Base-by-base conservation (phyloP, 2,329 filamentous ascomycete genomes). In the Alternaria conjuncta region DNA sequence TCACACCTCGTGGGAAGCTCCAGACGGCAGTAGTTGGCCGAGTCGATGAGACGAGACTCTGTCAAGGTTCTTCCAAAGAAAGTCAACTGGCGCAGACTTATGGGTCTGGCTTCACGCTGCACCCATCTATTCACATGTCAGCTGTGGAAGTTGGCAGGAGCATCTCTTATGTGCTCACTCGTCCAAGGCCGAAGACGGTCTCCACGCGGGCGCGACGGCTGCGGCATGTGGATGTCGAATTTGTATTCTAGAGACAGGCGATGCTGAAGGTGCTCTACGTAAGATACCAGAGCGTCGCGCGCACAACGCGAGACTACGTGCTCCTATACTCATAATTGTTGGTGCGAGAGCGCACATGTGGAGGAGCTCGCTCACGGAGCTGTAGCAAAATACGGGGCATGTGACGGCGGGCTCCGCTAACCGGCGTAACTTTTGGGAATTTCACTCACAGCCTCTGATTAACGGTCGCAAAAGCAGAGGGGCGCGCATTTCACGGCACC, bases 11-110 rank as follows among this genome's bases (percentile, higher is more conserved):
- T 96, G 7, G 95, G 95, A 56, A 99, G 87, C 83, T 99, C 96
- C 6, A 94, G 94, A 61, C 96, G 92, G 56, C 98, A 94, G 84
- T 99, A 99, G 82, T 99, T 99, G 65, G 96, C 96, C 46, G 94
- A 97, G 82, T 92, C 94, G 71, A 99, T 88, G 65, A 99, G 86
- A 61, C 96, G 90, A 55, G 89, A 86, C 82, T 98, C 94, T 51
- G 94, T 97, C 77, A 99, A 83, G 21, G 94, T 96, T 51, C 96
- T 91, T 28, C 96, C 96, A 81, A 98, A 99, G 75, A 98, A 96
- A 83, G 97, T 98, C 74, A 99, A 87, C 82, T 98, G 96, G 62
- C 96, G 92, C 73, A 99, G 84, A 82, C 93, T 97, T 78, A 99
- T 97, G n/a, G 96, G 96, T 56, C 94, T 88, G 53, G 94, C 94